phyloP scores from a whole-genome alignment of 768 basidiomycete genomes.

The Lyophyllum shimeji region DNA sequence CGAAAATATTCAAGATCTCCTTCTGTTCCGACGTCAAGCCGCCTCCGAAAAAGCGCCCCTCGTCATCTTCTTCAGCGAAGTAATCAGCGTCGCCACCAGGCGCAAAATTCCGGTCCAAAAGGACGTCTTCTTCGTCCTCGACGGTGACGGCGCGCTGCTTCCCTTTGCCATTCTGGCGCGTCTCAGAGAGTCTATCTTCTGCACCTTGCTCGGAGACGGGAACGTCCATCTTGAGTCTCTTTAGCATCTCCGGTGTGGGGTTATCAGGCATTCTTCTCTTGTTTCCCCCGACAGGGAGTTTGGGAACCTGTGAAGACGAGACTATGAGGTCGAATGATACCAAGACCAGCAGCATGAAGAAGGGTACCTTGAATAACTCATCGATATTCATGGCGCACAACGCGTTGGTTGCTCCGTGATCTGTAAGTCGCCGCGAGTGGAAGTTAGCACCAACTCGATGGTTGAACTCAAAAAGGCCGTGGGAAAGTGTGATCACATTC shows the following conservation, averaged over 20 bases:
- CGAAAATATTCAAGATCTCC: slow-evolving; percentile 94
- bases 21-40: slow-evolving; percentile 93
- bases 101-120: slow-evolving; percentile 54
- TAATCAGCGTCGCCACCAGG: slow-evolving; percentile 91
- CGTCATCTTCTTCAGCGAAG: slow-evolving; percentile 87
- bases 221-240: slow-evolving; percentile 67
- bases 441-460: not conserved
- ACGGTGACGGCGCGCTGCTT: slow-evolving; percentile 48
- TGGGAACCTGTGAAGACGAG: slow-evolving; percentile 50
- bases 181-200: slow-evolving; percentile 5
- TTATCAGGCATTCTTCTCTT: slow-evolving; percentile 78
- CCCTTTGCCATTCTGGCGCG: slow-evolving; percentile 14
- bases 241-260: slow-evolving; percentile 80
- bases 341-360: not conserved
- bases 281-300: slow-evolving; percentile 58
- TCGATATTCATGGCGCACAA: slow-evolving; percentile 46
- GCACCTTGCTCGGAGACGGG: slow-evolving; percentile 12
- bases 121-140: slow-evolving; percentile 63
- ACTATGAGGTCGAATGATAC: slow-evolving; percentile 1
- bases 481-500: not conserved
- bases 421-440: not conserved
- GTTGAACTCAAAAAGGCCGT: not conserved
- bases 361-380: slow-evolving; percentile 47
- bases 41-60: slow-evolving; percentile 91
- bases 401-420: not conserved